Evolutionary conservation across 345 rosid genomes (phyloP), one percentile per base, ranked within the genome.

Genomic region (Eutrema japonicum): DNA sequence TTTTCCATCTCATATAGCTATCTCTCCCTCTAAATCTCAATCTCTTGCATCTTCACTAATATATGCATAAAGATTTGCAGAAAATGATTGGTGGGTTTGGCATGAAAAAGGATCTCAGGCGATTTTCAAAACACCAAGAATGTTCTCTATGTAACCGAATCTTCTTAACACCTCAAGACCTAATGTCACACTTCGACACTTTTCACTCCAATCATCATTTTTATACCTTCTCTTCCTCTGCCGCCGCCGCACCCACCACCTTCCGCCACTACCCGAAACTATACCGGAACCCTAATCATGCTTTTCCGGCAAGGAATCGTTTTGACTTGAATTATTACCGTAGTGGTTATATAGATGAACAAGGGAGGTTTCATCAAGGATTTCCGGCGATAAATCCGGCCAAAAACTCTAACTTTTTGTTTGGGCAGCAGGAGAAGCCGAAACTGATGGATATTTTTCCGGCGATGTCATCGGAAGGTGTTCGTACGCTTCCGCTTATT

Each of bases 401-500:
- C 27, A 55, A 4, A 13, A 7, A 22, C 7, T 6, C 26, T 30
- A 33, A 60, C 32, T 11, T 13, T 46, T 3, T 4, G 47, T 35
- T 12, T 13, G 40, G 27, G 2, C 50, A 43, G 47, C 32, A 37
- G 12, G 36, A 56, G 70, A 33, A 5, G 18, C 65, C 57, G 52
- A 46, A 48, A 43, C 70, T 68, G 51, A 62, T 68, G 45, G n/a
- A 75, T 16, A 8, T 42, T 54, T 68, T 68, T 1, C 70, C 58
- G 29, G 18, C 7, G 30, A 36, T 10, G 6, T 14, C 70, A 47
- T 46, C 51, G 38, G 32, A 46, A 10, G 13, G 9, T 57, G 18
- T 13, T 22, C 38, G 11, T 62, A 76, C 71, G 38, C 4, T 64
- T 51, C 79, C 65, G 33, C 71, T 70, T 70, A 30, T 76, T 70